phyloP scores from a whole-genome alignment of 805 yeast species.

The Monosporozyma servazzii region DNA sequence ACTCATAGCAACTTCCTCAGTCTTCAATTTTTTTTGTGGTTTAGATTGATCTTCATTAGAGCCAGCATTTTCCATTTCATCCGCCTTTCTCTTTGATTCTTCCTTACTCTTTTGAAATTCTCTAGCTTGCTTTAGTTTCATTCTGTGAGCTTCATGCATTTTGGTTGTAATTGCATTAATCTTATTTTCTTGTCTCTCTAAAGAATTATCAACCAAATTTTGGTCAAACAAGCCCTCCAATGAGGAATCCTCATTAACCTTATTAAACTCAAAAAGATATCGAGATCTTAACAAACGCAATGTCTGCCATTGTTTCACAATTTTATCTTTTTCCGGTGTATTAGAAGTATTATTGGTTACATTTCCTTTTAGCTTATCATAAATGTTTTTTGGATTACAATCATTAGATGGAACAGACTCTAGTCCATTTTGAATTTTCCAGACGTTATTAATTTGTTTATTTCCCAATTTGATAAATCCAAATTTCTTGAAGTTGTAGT shows the following conservation, averaged over 20 bases:
- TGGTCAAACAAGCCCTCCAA: constrained; percentile 33
- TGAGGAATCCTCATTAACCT: constrained; percentile 31
- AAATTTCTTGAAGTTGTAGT: constrained; percentile 22
- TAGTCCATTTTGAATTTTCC: constrained; percentile 36
- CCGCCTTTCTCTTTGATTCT: constrained; percentile 11
- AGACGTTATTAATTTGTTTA: constrained; percentile 25
- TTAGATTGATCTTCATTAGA: not conserved
- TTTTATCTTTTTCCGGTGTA: constrained; percentile 10
- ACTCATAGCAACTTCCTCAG: not conserved
- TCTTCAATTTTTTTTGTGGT: not conserved
- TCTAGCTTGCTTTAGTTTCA: constrained; percentile 18
- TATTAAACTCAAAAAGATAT: constrained; percentile 31
- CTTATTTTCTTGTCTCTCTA: constrained; percentile 6
- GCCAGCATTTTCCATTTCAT: constrained; percentile 3
- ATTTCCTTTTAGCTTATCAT: constrained; percentile 9
- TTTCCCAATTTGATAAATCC: constrained; percentile 28
- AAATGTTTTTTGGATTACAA: constrained; percentile 18
- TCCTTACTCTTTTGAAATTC: constrained; percentile 10
- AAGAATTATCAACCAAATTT: constrained; percentile 10
- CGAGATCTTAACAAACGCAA: constrained; percentile 34
- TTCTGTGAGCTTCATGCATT: constrained; percentile 12
- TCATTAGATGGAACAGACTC: constrained; percentile 21
- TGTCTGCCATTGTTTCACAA: constrained; percentile 35
- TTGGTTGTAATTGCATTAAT: constrained; percentile 8
- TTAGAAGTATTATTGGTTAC: constrained; percentile 8